Conservation (phyloP, 2,329 filamentous ascomycete genomes). For the Epichloe aotearoae region DNA sequence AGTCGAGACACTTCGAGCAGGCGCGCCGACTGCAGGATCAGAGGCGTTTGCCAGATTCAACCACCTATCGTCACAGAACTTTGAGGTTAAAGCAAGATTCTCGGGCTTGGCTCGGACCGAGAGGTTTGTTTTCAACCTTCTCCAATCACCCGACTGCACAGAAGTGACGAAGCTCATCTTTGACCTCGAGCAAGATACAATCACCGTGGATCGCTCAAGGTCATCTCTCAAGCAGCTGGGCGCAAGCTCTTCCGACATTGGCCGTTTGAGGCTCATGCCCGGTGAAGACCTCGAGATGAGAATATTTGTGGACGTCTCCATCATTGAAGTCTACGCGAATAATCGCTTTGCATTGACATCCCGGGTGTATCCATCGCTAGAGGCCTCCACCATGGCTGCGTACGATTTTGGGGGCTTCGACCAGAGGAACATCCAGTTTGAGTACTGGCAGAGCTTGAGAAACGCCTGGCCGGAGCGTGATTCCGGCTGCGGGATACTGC, state of each 20-base stretch:
- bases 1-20: conserved; percentile 2
- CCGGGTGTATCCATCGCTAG: conserved; percentile 10
- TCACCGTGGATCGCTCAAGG: conserved; percentile 9
- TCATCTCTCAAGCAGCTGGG: conserved; percentile 8
- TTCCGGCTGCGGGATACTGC: background rate
- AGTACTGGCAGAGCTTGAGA: conserved; percentile 1
- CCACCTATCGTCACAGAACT: conserved; percentile 1
- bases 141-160: conserved; percentile 3
- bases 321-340: conserved; percentile 12
- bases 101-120: conserved; percentile 2
- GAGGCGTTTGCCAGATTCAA: conserved; percentile 1
- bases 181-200: conserved; percentile 6
- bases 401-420: conserved; percentile 4
- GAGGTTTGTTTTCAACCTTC: conserved; percentile 3
- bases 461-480: conserved; percentile 5
- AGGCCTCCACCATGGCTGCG: background rate
- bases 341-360: conserved; percentile 12
- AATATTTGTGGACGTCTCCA: conserved; percentile 11
- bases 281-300: conserved; percentile 10
- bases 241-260: background rate
- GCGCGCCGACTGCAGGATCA: background rate
- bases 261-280: conserved; percentile 2
- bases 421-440: background rate
- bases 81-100: conserved; percentile 4
- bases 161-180: conserved; percentile 10